phyloP scores from a whole-genome alignment of 305 asterid species.

The Salvia sclarea region DNA sequence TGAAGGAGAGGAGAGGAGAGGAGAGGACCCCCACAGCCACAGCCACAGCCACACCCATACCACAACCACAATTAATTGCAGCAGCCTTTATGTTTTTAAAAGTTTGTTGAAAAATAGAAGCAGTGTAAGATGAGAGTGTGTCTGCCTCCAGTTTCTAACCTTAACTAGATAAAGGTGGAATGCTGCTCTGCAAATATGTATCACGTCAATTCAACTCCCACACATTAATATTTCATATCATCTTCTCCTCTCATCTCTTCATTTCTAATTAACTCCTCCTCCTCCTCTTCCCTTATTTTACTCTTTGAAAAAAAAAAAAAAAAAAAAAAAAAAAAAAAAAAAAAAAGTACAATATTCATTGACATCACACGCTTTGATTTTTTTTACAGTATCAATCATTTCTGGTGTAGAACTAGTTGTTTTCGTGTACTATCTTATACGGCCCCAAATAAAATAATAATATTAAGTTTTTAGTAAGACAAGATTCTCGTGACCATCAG shows the following conservation, averaged over 20 bases:
- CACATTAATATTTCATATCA: too few relatives aligned
- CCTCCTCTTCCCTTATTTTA: slow-evolving; percentile 3
- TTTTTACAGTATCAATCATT: slow-evolving; percentile 16
- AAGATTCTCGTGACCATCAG: not conserved
- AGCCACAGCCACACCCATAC: too few relatives aligned
- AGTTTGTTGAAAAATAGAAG: slow-evolving; percentile 51
- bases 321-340: not conserved
- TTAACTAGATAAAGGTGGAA: slow-evolving; percentile 43
- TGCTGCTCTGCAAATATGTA: slow-evolving; percentile 28
- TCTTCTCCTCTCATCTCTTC: too few relatives aligned
- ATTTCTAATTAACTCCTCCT: too few relatives aligned
- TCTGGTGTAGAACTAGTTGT: slow-evolving; percentile 21
- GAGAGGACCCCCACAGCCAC: slow-evolving; percentile 46
- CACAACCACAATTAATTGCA: too few relatives aligned
- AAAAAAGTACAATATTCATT: not conserved
- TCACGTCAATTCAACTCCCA: too few relatives aligned
- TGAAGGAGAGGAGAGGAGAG: too few relatives aligned
- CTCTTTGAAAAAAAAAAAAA: too few relatives aligned
- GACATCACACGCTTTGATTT: slow-evolving; percentile 5
- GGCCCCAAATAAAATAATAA: not conserved
- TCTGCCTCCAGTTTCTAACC: slow-evolving; percentile 43
- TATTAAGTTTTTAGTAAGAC: not conserved
- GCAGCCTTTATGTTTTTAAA: slow-evolving; percentile 36
- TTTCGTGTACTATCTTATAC: slow-evolving; percentile 34
- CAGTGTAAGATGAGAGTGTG: slow-evolving; percentile 31